Conservation (phyloP, 2,329 filamentous ascomycete species). For the Ophiocordyceps sinensis region DNA sequence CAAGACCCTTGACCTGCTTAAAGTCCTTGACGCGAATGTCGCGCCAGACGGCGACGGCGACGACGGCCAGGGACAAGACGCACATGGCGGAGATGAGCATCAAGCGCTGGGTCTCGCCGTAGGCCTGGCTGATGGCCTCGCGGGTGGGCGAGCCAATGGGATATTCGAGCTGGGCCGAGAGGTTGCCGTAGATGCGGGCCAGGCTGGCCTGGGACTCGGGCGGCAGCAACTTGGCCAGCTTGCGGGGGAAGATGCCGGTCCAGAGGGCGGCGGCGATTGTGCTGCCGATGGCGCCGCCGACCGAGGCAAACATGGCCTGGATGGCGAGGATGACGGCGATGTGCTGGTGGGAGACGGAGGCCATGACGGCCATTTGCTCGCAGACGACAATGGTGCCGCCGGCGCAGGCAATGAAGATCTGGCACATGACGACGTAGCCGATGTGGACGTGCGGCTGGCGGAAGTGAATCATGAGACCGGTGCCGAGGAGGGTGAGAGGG, state of each 20-base stretch:
- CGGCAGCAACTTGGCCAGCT: no score
- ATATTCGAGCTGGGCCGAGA: no score
- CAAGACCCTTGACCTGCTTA: constrained; percentile 5
- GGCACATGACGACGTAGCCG: constrained; percentile 24
- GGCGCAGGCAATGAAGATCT: constrained; percentile 20
- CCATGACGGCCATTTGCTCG: constrained; percentile 18
- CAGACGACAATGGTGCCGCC: constrained; percentile 12
- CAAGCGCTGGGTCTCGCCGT: no score
- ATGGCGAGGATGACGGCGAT: constrained; percentile 20
- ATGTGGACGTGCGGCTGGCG: constrained; percentile 35
- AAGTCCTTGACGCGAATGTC: constrained; percentile 8
- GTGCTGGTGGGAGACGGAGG: constrained; percentile 16
- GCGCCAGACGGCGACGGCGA: constrained; percentile 8
- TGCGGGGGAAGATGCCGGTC: no score
- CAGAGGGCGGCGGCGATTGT: no score
- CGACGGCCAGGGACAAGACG: background rate
- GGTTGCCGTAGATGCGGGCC: no score
- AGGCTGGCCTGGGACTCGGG: no score
- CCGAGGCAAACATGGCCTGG: constrained; percentile 2
- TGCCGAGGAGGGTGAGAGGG: constrained; percentile 37
- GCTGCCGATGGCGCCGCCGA: no score
- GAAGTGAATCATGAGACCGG: constrained; percentile 43
- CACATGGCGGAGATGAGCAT: constrained; percentile 7
- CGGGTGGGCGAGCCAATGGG: no score
- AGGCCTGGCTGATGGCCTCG: no score